A percentile compares a stretch with the other conserved stretches of the same genome.
phyloP scores from a whole-genome alignment of 2,329 filamentous ascomycete genomes.

The Westerdykella sp. region DNA sequence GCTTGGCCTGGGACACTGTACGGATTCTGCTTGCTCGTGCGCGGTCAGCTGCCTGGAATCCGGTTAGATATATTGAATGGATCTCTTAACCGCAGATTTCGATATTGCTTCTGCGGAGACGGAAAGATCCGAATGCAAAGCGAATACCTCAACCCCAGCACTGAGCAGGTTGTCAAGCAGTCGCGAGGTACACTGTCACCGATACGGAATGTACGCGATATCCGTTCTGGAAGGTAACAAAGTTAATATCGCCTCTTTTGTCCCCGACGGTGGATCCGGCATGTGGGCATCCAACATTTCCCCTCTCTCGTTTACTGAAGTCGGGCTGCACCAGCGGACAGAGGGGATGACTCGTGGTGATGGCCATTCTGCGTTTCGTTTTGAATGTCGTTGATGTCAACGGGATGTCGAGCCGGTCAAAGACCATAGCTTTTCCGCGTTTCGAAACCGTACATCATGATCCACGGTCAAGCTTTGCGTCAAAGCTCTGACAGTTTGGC shows the following conservation, averaged over 20 bases:
- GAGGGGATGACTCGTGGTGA: constrained; percentile 6
- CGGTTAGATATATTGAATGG: constrained; percentile 5
- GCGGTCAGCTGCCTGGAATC: constrained; percentile 9
- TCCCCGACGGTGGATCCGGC: not conserved
- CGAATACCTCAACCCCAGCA: not conserved
- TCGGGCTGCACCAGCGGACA: not conserved
- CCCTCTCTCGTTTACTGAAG: not conserved
- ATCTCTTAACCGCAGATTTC: constrained; percentile 8
- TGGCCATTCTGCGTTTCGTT: constrained; percentile 6
- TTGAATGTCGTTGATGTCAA: constrained; percentile 2
- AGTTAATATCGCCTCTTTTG: not conserved
- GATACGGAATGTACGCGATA: not conserved
- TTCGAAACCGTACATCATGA: constrained; percentile 11
- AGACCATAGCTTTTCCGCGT: constrained; percentile 4
- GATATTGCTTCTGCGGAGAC: constrained; percentile 10
- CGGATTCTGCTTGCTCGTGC: not conserved
- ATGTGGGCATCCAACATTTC: not conserved
- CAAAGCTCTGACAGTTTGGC: constrained; percentile 3
- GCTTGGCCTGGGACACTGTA: not conserved
- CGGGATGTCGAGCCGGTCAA: not conserved
- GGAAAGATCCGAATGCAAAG: constrained; percentile 11
- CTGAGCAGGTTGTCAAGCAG: not conserved
- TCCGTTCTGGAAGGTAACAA: not conserved
- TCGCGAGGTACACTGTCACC: no score
- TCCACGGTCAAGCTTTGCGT: constrained; percentile 5